phyloP scores from a whole-genome alignment of 495 filamentous ascomycete genomes.

The Daldinia decipiens region DNA sequence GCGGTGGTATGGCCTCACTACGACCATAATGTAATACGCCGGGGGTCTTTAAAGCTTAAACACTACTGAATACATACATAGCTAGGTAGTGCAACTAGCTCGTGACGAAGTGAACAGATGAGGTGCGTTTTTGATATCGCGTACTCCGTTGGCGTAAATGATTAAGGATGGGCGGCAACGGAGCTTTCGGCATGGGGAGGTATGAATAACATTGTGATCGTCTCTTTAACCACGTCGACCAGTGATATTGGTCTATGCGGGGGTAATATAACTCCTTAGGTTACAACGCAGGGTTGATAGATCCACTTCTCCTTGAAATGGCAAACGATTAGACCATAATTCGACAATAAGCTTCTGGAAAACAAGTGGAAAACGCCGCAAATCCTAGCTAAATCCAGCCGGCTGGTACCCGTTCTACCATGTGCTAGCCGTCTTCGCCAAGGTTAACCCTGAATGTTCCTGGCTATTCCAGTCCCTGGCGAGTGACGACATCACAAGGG shows the following conservation, averaged over 20 bases:
- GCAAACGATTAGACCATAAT: conserved; percentile 19
- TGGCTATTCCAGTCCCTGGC: conserved; percentile 37
- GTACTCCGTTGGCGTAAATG: not conserved
- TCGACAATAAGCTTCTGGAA: conserved; percentile 16
- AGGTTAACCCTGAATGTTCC: conserved; percentile 17
- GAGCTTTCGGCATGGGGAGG: conserved; percentile 16
- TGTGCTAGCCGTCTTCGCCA: conserved; percentile 35
- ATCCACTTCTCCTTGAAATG: conserved; percentile 16
- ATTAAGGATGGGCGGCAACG: conserved; percentile 8
- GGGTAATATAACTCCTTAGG: conserved; percentile 20
- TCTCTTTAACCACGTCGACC: conserved; percentile 15
- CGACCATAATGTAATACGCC: not conserved
- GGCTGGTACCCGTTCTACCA: conserved; percentile 26
- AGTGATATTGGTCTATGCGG: conserved; percentile 14
- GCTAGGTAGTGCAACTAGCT: not conserved
- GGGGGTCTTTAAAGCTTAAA: not conserved
- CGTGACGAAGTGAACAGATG: not conserved
- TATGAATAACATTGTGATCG: conserved; percentile 41
- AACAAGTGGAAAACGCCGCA: conserved; percentile 15
- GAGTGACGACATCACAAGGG: conserved; percentile 35
- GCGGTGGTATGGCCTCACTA: not conserved
- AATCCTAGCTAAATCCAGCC: conserved; percentile 24
- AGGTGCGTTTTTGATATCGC: conserved; percentile 3
- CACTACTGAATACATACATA: not conserved
- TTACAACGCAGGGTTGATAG: conserved; percentile 33